Evolutionary conservation across 768 basidiomycete species (phyloP).

Genomic region (Naematelia aurantialba): DNA sequence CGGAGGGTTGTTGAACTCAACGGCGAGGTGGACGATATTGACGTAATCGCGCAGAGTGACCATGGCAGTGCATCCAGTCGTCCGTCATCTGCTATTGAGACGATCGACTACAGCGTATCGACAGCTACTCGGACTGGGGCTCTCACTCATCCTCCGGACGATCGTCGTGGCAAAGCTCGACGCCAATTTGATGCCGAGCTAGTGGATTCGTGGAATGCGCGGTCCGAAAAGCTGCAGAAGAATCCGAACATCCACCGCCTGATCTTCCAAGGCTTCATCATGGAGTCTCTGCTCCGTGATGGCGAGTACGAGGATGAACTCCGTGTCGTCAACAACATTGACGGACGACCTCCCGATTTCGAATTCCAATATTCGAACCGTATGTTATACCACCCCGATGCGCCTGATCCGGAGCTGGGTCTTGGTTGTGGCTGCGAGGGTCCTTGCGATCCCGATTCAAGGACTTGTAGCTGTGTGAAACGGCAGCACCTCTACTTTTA

Average conservation of each 20-base stretch:
- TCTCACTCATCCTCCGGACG: slow-evolving; percentile 11
- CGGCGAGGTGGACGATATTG: not conserved
- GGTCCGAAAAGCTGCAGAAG: slow-evolving; percentile 6
- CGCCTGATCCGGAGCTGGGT: slow-evolving; percentile 65
- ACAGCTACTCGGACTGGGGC: not conserved
- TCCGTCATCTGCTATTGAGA: not conserved
- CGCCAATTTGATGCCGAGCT: slow-evolving; percentile 7
- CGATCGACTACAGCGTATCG: not conserved
- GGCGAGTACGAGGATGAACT: slow-evolving; percentile 70
- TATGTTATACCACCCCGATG: slow-evolving; percentile 68
- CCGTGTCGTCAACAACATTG: slow-evolving; percentile 64
- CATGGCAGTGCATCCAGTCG: not conserved
- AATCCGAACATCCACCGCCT: slow-evolving; percentile 47
- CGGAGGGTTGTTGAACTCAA: not conserved
- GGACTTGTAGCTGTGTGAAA: slow-evolving; percentile 65
- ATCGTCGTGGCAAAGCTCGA: slow-evolving; percentile 9
- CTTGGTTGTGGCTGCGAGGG: slow-evolving; percentile 72
- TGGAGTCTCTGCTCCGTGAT: slow-evolving; percentile 62
- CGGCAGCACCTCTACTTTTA: slow-evolving; percentile 57
- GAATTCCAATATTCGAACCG: slow-evolving; percentile 84
- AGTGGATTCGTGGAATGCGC: not conserved
- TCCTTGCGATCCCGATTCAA: slow-evolving; percentile 68
- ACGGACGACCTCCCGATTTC: slow-evolving; percentile 69
- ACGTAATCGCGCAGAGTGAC: not conserved
- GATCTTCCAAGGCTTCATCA: slow-evolving; percentile 65